Evolutionary conservation across 2,329 filamentous ascomycete species (phyloP), one percentile per base, ranked within the genome.

Genomic region (Emergomyces orientalis): DNA sequence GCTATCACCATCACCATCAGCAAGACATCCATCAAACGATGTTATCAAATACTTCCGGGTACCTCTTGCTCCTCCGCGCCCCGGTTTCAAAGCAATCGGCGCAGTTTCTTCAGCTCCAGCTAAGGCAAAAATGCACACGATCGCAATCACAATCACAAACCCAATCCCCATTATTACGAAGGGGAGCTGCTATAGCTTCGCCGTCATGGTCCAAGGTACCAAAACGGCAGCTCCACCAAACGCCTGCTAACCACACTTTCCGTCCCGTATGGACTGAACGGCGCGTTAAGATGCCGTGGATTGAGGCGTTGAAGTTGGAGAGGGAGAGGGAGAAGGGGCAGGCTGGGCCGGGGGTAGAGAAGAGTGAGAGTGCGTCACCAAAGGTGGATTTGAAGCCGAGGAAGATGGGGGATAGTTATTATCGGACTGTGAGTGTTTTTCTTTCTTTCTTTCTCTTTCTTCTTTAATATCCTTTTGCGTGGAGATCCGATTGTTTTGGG

Each of bases 401-500:
- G 74, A 85, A 80, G 72, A 90, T 90, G 87, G 81, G 80, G 30
- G 86, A 90, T 70, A 88, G 85, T 74, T 88, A 86, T 71, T 85
- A 88, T 70, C 83, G 82, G 62, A 83, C 88, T 55, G 84, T 89
- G 68, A 66, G 82, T 78, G 43, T 34, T 62, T 62, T 54, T 52
- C 27, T 66, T 51, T 64, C 7, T 0, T 22, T 22, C 22, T 63
- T 58, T 41, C 1, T 37, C 17, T 55, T 3, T 55, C 19, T 54
- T 6, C 1, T 54, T 54, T 43, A 17, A 43, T 43, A 43, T 37
- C 34, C 8, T 8, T 37, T 37, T 37, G 30, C 7, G 25, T 2
- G 17, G 14, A 30, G 7, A 32, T 51, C n/a, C n/a, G n/a, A n/a
- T n/a, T n/a, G n/a, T n/a, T n/a, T 3, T 17, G 4, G 17, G 22